Base-by-base conservation (phyloP, 2,329 filamentous ascomycete genomes). In the Alternaria conjuncta region DNA sequence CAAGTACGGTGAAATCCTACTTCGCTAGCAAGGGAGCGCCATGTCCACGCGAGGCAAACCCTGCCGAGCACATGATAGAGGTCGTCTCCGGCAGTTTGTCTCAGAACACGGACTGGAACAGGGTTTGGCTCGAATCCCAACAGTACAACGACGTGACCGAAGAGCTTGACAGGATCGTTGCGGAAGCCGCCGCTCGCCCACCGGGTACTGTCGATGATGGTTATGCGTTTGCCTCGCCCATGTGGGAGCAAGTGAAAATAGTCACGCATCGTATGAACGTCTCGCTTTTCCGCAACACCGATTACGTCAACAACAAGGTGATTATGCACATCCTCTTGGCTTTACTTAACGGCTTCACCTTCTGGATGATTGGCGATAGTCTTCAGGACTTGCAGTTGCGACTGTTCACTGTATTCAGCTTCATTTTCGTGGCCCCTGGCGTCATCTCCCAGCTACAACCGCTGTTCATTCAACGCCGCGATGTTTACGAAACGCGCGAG, bases 1-100 rank as follows among this genome's bases (percentile, higher is more conserved):
- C 91, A 0, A 79, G 82, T 28, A 83, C 88, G 6, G 81, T 96
- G 26, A 88, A 92, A 50, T 84, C 86, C n/a, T 82, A 83, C 70
- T 83, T 82, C 66, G 63, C 63, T n/a, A 69, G 69, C 28, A 64
- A 78, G 32, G 90, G 89, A 2, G 89, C 89, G 6, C 83, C 86
- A 44, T 86, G 84, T 64, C 82, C 84, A 13, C 74, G 77, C 4
- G 79, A 82, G 53, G 82, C 82, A 15, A 86, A 86, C 66, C 79
- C 84, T 7, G 85, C 86, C 0, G 90, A 94, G 82, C 93, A 91
- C 77, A 94, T 94, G 91, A 88, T 95, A 15, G 92, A 94, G 73
- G 91, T 90, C 5, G 90, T 94, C 5, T 61, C 66, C 8, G 66
- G 58, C n/a, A 45, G 57, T 28, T 61, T 61, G 20, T 53, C 60